These are phyloP conservation scores for Bauhinia variegata DNA, from an alignment of 306 rosid genomes.

Conservation along the genomic window DNA sequence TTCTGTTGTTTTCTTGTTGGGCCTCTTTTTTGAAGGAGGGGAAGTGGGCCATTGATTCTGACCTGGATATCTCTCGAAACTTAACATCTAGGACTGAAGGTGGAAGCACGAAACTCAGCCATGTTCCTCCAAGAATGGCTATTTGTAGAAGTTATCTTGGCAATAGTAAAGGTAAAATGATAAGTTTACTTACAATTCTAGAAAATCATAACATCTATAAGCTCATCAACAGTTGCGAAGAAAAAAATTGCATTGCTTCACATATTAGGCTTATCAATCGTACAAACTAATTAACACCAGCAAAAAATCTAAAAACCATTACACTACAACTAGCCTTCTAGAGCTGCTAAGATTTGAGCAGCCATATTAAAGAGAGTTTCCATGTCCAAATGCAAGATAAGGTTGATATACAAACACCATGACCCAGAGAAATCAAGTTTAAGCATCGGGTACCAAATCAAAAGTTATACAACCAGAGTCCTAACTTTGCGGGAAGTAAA, in stretches of 20 bases:
- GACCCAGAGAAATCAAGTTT: conserved; percentile 9
- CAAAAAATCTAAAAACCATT: conserved; percentile 7
- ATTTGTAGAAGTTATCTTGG: not conserved
- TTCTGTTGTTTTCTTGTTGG: not conserved
- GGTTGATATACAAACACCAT: conserved; percentile 13
- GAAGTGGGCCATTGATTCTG: not conserved
- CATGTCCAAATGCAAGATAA: conserved; percentile 22
- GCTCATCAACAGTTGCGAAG: conserved; percentile 5
- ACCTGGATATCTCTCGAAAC: not conserved
- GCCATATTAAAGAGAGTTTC: conserved; percentile 8
- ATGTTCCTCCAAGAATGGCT: not conserved
- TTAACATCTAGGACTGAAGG: too few relatives aligned
- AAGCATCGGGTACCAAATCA: not conserved
- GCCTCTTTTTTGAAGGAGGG: conserved; percentile 3
- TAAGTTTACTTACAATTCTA: conserved; percentile 18
- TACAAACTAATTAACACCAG: conserved; percentile 18
- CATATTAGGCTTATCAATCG: not conserved
- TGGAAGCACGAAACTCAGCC: conserved; percentile 9
- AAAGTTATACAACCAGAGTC: not conserved
- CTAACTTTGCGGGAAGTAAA: conserved; percentile 10
- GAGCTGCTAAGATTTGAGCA: not conserved
- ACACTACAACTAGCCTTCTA: not conserved
- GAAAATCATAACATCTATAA: not conserved
- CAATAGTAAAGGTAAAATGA: not conserved
- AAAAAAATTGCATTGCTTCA: conserved; percentile 12